Base-by-base conservation (phyloP, 306 rosid genomes). In the Oxytropis ochrocephala region DNA sequence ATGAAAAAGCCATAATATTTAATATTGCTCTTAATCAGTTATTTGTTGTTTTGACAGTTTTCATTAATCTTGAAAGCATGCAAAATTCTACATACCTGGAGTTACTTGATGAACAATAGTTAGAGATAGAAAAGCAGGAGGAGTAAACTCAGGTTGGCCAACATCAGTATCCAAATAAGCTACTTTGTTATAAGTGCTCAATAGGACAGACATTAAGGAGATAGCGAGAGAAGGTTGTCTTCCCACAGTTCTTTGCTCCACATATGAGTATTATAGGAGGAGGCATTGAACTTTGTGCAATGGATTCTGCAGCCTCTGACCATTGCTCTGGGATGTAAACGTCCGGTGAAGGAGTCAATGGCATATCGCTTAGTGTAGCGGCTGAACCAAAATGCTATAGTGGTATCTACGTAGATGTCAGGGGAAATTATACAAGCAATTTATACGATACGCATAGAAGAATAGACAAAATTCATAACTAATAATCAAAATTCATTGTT, bases 121-220 rank as follows among this genome's bases (percentile, higher is more conserved):
- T 19, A 93, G 84, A 41, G 96, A 93, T 1, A 93, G 52, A 84
- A 90, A 79, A 48, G 89, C 97, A 36, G 96, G 91, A 77, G 96
- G 90, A 70, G 92, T 86, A 61, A 93, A 90, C 89, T 85, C 96
- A 12, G 97, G 83, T 75, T 93, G 97, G 64, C 98, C 97, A 30
- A 90, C 97, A 79, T 92, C 96, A 11, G 95, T 86, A 72, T 92
- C 96, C 12, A 92, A 73, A 80, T 86, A 93, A 64, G 83, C 92
- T 35, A 90, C 98, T 79, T 74, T 85, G 35, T 16, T 69, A 49
- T 75, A 79, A 36, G 11, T 73, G 13, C 59, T 69, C 65, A 93
- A 91, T 33, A 88, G 85, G 27, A 78, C 39, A 52, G 27, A 78
- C 39, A 52, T 93, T 93, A 41, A 93, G 82, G 70, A 93, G 94